A percentile compares a stretch with the other conserved stretches of the same genome.
These are phyloP conservation scores for Aureobasidium sp. DNA, from an alignment of 2,329 filamentous ascomycete genomes.

Conservation along the genomic window DNA sequence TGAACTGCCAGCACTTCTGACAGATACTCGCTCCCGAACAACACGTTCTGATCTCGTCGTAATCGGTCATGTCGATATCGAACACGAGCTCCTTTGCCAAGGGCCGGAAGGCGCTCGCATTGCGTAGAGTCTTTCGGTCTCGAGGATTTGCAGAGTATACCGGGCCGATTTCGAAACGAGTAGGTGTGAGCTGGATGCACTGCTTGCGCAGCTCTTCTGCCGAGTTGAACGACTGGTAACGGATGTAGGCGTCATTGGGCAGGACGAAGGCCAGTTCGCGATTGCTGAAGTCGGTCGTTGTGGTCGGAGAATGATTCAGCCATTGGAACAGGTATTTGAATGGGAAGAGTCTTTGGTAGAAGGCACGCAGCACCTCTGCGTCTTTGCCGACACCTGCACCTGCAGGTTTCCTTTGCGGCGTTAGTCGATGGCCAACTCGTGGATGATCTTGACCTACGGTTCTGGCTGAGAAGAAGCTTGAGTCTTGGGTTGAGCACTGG, in stretches of 20 bases:
- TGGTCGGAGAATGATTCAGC: conserved; percentile 87
- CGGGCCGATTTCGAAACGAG: conserved; percentile 97
- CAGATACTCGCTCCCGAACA: conserved; percentile 93
- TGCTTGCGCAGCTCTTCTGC: conserved; percentile 78
- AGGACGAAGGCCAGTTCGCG: conserved; percentile 95
- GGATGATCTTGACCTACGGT: conserved; percentile 29
- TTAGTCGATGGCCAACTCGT: conserved; percentile 22
- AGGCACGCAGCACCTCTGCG: conserved; percentile 80
- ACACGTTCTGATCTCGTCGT: conserved; percentile 93
- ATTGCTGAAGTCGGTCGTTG: conserved; percentile 81
- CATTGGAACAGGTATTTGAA: conserved; percentile 95
- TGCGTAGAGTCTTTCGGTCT: conserved; percentile 81
- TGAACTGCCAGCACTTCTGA: conserved; percentile 90
- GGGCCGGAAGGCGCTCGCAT: conserved; percentile 74
- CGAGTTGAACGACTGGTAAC: conserved; percentile 75
- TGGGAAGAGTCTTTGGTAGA: conserved; percentile 92
- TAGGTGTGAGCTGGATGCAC: conserved; percentile 77
- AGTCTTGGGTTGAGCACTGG: conserved; percentile 44
- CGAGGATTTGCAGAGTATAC: conserved; percentile 91
- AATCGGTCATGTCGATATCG: conserved; percentile 99
- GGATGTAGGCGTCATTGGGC: conserved; percentile 83
- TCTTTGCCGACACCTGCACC: conserved; percentile 36
- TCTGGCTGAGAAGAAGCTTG: conserved; percentile 35
- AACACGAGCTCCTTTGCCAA: conserved; percentile 93
- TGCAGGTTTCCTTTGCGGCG: conserved; percentile 25